phyloP scores from a whole-genome alignment of 2,329 filamentous ascomycete genomes.

The Coleophoma cylindrospora region DNA sequence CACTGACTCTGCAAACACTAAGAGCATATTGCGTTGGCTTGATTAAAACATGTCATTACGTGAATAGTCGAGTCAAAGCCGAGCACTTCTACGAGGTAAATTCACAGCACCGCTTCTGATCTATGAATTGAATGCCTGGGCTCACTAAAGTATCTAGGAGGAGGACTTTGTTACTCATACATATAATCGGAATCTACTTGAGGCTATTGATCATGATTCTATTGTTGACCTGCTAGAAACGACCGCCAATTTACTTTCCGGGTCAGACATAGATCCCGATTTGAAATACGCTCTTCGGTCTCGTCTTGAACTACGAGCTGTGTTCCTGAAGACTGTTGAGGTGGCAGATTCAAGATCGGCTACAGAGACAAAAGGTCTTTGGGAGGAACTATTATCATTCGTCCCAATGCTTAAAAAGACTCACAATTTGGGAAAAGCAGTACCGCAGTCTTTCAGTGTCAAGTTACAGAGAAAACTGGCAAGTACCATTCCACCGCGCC shows the following conservation, averaged over 20 bases:
- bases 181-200: conserved; percentile 75
- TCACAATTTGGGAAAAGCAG: conserved; percentile 54
- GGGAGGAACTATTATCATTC: conserved; percentile 31
- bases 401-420: conserved; percentile 55
- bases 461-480: conserved; percentile 90
- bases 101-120: conserved; percentile 4
- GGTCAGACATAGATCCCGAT: conserved; percentile 24
- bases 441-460: conserved; percentile 78
- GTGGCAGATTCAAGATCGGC: conserved; percentile 44
- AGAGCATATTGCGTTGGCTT: conserved; percentile 82
- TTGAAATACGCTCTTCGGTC: conserved; percentile 50
- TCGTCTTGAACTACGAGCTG: conserved; percentile 62
- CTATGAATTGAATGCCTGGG: background rate
- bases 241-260: conserved; percentile 22
- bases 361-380: conserved; percentile 32
- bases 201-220: conserved; percentile 47
- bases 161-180: conserved; percentile 95
- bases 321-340: conserved; percentile 51
- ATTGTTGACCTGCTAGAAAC: conserved; percentile 25
- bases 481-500: conserved; percentile 87
- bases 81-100: conserved; percentile 86
- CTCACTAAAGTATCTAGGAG: conserved; percentile 50
- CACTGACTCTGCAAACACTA: conserved; percentile 58
- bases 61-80: conserved; percentile 71
- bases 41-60: conserved; percentile 75